Conservation (phyloP, 345 rosid species). For the Gossypium mustelinum region DNA sequence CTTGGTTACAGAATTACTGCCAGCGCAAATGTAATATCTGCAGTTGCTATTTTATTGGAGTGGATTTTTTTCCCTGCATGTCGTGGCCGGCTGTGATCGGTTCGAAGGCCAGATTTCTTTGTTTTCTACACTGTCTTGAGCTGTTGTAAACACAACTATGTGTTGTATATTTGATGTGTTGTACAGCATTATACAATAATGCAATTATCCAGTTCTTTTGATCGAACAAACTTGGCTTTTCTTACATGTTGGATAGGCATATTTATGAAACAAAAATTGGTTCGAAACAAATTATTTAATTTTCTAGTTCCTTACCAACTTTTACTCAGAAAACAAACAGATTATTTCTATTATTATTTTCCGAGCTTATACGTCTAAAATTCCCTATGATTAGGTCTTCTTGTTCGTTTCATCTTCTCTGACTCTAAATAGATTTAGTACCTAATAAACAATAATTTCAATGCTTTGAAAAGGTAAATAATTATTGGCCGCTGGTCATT, state of each 20-base stretch:
- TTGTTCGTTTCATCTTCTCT: not conserved
- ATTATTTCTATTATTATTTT: too few species aligned
- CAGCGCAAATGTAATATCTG: constrained; percentile 7
- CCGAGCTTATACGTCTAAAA: not conserved
- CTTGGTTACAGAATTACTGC: constrained; percentile 23
- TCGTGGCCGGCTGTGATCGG: not conserved
- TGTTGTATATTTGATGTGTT: constrained; percentile 19
- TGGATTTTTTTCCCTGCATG: not conserved
- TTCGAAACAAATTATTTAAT: not conserved
- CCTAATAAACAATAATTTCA: not conserved
- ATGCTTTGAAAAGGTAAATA: not conserved
- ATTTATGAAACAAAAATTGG: not conserved
- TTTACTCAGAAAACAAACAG: too few species aligned
- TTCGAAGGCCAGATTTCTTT: not conserved
- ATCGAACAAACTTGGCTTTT: not conserved
- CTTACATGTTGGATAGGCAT: not conserved
- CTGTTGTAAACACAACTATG: constrained; percentile 14
- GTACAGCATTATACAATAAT: constrained; percentile 21
- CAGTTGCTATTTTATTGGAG: constrained; percentile 10
- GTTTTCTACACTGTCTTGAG: not conserved
- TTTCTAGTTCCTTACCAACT: too few species aligned
- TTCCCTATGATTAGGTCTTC: not conserved
- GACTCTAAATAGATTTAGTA: too few species aligned
- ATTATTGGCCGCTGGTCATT: not conserved
- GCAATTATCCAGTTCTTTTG: not conserved